These are phyloP conservation scores for Yamadazyma trypodendri DNA, from an alignment of 1,139 yeast genomes.

Conservation along the genomic window DNA sequence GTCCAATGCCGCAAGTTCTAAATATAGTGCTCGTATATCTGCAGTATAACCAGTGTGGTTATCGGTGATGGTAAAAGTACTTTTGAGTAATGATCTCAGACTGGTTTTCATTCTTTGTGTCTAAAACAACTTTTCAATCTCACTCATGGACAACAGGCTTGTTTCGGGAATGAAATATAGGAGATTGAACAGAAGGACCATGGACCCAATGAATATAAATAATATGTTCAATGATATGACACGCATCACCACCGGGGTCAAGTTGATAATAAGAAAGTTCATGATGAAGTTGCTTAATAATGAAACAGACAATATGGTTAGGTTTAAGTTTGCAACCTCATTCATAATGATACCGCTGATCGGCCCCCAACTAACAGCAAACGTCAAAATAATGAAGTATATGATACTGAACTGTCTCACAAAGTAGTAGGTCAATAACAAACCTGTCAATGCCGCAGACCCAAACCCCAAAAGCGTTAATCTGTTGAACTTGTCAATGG, in stretches of 20 bases:
- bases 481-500: slow-evolving; percentile 9
- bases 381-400: slow-evolving; percentile 19
- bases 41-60: neutral
- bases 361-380: slow-evolving; percentile 37
- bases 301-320: slow-evolving; percentile 22
- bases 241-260: slow-evolving; percentile 23
- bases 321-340: slow-evolving; percentile 22
- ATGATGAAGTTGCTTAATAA: slow-evolving; percentile 24
- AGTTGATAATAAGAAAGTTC: slow-evolving; percentile 25
- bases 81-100: too few relatives aligned
- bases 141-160: slow-evolving; percentile 5
- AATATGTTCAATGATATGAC: slow-evolving; percentile 13
- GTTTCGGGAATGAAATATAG: slow-evolving; percentile 17
- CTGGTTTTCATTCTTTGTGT: neutral
- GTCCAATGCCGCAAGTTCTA: too few relatives aligned
- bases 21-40: too few relatives aligned
- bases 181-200: slow-evolving; percentile 19
- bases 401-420: slow-evolving; percentile 13
- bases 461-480: slow-evolving; percentile 11
- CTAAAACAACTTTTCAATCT: slow-evolving; percentile 8
- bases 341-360: slow-evolving; percentile 27
- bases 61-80: too few relatives aligned
- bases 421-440: slow-evolving; percentile 8
- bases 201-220: slow-evolving; percentile 20
- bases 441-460: slow-evolving; percentile 3